A percentile compares a stretch with the other conserved stretches of the same genome.
phyloP scores from a whole-genome alignment of 129 eudicot genomes.

The Centella asiatica region DNA sequence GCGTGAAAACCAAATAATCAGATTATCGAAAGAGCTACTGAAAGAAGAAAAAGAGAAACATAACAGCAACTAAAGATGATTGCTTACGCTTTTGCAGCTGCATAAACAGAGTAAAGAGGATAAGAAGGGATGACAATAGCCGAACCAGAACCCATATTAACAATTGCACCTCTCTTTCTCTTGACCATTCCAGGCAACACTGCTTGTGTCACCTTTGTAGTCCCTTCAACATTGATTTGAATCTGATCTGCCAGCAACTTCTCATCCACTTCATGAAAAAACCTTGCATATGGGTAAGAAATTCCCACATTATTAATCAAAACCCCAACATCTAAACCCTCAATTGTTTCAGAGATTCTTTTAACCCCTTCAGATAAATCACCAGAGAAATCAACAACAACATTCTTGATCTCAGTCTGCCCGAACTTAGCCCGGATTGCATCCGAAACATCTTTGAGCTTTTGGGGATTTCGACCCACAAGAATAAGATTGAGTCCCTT shows the following conservation, averaged over 20 bases:
- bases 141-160: slow-evolving; percentile 92
- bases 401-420: slow-evolving; percentile 33
- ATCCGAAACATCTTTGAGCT: slow-evolving; percentile 33
- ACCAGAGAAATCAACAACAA: slow-evolving; percentile 52
- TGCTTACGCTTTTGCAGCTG: slow-evolving; percentile 89
- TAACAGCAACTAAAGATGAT: neutral
- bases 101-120: slow-evolving; percentile 93
- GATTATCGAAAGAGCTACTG: neutral
- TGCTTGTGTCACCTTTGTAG: slow-evolving; percentile 75
- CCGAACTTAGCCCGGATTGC: slow-evolving; percentile 2
- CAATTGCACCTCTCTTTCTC: slow-evolving; percentile 91
- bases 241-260: slow-evolving; percentile 63
- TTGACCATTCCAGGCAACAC: slow-evolving; percentile 66
- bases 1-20: neutral
- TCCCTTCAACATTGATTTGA: slow-evolving; percentile 82
- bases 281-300: slow-evolving; percentile 82
- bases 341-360: slow-evolving; percentile 34
- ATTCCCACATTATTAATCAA: slow-evolving; percentile 77
- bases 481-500: slow-evolving; percentile 16
- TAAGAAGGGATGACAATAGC: slow-evolving; percentile 87
- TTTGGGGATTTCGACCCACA: slow-evolving; percentile 48
- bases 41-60: neutral
- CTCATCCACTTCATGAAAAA: slow-evolving; percentile 90
- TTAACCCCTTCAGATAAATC: slow-evolving; percentile 43
- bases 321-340: slow-evolving; percentile 51